Conservation (phyloP, 306 rosid species). For the Lupinus albus region DNA sequence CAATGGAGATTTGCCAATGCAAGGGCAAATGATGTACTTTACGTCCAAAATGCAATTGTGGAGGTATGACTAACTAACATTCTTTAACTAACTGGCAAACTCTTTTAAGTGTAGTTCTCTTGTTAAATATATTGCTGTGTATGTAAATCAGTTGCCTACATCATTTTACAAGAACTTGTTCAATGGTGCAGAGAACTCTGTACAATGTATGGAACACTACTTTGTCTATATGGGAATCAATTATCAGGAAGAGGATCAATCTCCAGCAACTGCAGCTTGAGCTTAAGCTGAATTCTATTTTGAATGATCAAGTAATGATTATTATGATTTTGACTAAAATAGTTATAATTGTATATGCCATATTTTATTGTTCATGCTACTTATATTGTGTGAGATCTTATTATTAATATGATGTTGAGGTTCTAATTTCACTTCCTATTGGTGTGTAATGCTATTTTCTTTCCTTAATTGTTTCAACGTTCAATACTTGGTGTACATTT, state of each 20-base stretch:
- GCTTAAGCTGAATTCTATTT: slow-evolving; percentile 72
- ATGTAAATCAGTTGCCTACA: slow-evolving; percentile 24
- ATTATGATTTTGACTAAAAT: slow-evolving; percentile 32
- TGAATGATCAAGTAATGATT: slow-evolving; percentile 82
- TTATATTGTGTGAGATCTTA: slow-evolving; percentile 28
- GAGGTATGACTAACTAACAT: slow-evolving; percentile 67
- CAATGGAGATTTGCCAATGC: slow-evolving; percentile 95
- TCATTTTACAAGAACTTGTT: slow-evolving; percentile 34
- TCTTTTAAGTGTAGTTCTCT: slow-evolving; percentile 21
- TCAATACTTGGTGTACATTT: slow-evolving; percentile 23
- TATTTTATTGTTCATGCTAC: slow-evolving; percentile 20
- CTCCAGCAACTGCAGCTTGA: slow-evolving; percentile 88
- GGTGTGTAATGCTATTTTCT: slow-evolving; percentile 27
- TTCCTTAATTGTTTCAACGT: slow-evolving; percentile 34
- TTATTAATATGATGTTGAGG: slow-evolving; percentile 6
- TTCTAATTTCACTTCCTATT: slow-evolving; percentile 24
- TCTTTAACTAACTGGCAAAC: slow-evolving; percentile 34
- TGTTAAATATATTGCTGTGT: slow-evolving; percentile 7
- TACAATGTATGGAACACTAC: slow-evolving; percentile 73
- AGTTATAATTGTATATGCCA: slow-evolving; percentile 16
- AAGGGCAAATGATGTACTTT: slow-evolving; percentile 71
- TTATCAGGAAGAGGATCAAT: slow-evolving; percentile 73
- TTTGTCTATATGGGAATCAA: slow-evolving; percentile 73
- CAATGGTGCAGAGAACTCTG: slow-evolving; percentile 69
- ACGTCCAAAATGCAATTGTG: slow-evolving; percentile 64